Conservation (phyloP, 2,329 filamentous ascomycete genomes). For the Pleomassaria siparia region DNA sequence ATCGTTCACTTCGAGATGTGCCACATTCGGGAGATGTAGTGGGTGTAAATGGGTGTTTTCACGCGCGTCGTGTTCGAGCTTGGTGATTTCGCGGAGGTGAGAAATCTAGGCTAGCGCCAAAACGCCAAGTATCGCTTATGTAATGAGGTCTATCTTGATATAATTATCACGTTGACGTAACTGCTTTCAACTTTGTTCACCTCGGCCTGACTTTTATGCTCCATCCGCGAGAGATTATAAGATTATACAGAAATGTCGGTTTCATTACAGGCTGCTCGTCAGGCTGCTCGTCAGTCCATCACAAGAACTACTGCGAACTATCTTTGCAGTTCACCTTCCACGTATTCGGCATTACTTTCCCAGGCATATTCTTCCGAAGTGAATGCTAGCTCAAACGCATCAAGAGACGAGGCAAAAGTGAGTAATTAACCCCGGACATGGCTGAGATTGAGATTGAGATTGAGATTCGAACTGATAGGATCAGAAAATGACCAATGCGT, state of each 20-base stretch:
- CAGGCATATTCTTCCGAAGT: constrained; percentile 8
- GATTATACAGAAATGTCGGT: neutral
- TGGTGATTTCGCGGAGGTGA: neutral
- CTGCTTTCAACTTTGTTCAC: neutral
- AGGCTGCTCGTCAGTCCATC: neutral
- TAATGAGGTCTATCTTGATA: neutral
- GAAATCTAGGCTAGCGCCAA: neutral
- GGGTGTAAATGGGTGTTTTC: neutral
- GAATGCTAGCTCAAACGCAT: neutral
- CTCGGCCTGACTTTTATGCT: neutral
- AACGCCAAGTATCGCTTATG: neutral
- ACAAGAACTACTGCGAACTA: neutral
- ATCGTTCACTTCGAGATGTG: neutral
- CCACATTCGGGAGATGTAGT: neutral
- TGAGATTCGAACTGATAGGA: neutral
- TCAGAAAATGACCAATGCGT: neutral
- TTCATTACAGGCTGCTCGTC: neutral
- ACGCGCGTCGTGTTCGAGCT: neutral
- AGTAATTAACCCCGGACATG: neutral
- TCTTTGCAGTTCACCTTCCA: neutral
- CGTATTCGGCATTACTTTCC: neutral
- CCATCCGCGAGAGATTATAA: neutral
- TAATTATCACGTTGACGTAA: constrained; percentile 13
- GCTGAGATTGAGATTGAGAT: neutral
- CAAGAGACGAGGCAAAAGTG: constrained; percentile 7